Evolutionary conservation across 1,139 yeast genomes (phyloP), one percentile per base, ranked within the genome.

Genomic region (Magnusiomyces suaveolens): DNA sequence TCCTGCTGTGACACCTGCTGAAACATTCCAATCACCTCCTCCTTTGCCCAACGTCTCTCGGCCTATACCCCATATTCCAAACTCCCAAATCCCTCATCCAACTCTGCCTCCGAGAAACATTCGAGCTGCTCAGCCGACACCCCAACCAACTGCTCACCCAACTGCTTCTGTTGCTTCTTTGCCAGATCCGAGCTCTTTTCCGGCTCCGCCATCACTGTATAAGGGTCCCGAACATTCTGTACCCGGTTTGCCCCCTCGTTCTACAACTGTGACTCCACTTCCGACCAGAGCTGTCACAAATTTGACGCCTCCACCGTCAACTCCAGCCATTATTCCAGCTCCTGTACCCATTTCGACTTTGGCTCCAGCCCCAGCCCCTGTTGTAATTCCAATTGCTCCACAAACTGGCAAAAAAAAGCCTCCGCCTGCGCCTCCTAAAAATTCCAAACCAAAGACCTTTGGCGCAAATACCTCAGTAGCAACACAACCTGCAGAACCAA

Each of bases 1-100:
- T 36, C 41, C 8, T 59, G 62, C 44, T 46, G 50, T 46, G 26
- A 46, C 56, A 33, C 52, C 51, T 38, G 24, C 49, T 2, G 50
- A 51, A 21, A 54, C 58, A 36, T 36, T n/a, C 18, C 41, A 36
- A 16, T 3, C 41, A 8, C 41, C 41, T 14, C 41, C 41, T 36
- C 41, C 41, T n/a, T n/a, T 36, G 16, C 41, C 41, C 16, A 36
- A 36, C 18, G 16, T 18, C 16, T 3, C 41, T 36, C 41, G 41
- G 8, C 41, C 41, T 36, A 18, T 16, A 23, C 41, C 16, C 43
- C 25, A 39, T 51, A 24, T n/a, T 41, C 46, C 2, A 32, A 36
- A n/a, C 36, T 47, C 20, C 32, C 50, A 18, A 18, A 12, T 20
- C 21, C 39, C 18, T 23, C 26, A 20, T 49, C 39, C 16, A 50